Percentiles rank a stretch among this genome's conserved stretches.
Conservation (phyloP, 305 asterid species). For the Fraxinus xanthoxyloides region DNA sequence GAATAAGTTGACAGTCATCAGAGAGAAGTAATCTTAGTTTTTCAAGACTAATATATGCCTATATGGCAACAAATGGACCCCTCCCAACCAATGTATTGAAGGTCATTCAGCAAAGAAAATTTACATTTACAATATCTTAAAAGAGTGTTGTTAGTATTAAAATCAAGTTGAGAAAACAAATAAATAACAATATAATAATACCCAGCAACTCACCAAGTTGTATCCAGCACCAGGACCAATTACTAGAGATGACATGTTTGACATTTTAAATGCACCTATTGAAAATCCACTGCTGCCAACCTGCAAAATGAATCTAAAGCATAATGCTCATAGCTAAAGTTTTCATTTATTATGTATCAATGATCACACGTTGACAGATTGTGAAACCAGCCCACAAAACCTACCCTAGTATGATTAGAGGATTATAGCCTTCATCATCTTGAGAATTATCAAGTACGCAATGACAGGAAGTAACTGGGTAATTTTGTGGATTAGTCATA, state of each 20-base stretch:
- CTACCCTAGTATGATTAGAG: neutral
- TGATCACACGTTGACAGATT: neutral
- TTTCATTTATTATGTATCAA: neutral
- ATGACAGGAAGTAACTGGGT: neutral
- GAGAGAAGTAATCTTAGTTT: neutral
- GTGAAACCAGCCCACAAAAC: neutral
- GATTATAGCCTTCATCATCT: neutral
- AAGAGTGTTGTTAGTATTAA: neutral
- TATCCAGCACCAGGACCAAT: slow-evolving; percentile 96
- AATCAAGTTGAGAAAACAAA: neutral
- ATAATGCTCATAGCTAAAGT: neutral
- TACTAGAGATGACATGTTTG: slow-evolving; percentile 52
- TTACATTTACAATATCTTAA: neutral
- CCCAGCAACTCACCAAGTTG: slow-evolving; percentile 61
- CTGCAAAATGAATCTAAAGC: slow-evolving; percentile 33
- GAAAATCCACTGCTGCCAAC: slow-evolving; percentile 75
- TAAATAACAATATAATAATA: neutral
- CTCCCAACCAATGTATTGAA: neutral
- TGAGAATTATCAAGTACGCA: neutral
- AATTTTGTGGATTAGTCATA: slow-evolving; percentile 29
- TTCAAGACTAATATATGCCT: neutral
- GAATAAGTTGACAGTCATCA: neutral
- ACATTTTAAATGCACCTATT: slow-evolving; percentile 59
- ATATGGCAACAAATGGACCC: neutral
- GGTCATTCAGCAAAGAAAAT: neutral